A percentile compares a stretch with the other conserved stretches of the same genome.
These are phyloP conservation scores for Nicotiana tabacum DNA, from an alignment of 257 asterid genomes.

Conservation along the genomic window DNA sequence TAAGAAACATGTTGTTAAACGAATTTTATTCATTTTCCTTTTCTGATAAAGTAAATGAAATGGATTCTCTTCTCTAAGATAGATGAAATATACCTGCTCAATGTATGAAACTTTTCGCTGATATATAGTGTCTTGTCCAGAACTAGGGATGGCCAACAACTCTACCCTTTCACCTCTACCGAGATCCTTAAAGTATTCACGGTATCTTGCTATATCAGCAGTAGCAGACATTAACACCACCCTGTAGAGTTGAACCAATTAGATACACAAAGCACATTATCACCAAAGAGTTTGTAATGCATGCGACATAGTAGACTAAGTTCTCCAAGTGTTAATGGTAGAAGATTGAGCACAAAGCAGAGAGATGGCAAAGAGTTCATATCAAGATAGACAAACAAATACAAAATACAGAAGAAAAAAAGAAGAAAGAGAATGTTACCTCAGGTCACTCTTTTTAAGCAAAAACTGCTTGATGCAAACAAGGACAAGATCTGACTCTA, in stretches of 20 bases:
- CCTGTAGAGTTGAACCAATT: conserved; percentile 46
- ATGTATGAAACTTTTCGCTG: conserved; percentile 71
- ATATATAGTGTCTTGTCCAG: conserved; percentile 46
- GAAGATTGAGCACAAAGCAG: neutral
- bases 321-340: neutral
- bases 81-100: conserved; percentile 55
- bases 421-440: conserved; percentile 34
- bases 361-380: neutral
- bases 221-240: conserved; percentile 99
- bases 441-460: conserved; percentile 54
- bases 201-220: conserved; percentile 79
- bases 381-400: neutral
- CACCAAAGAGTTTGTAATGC: conserved; percentile 11
- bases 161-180: conserved; percentile 92
- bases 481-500: conserved; percentile 96
- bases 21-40: neutral
- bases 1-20: neutral
- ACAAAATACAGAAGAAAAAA: neutral
- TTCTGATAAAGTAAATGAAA: conserved; percentile 6
- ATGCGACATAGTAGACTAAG: neutral
- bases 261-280: conserved; percentile 11
- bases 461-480: conserved; percentile 88
- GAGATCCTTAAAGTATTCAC: conserved; percentile 83
- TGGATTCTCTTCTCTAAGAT: neutral
- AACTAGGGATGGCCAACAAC: conserved; percentile 72